Evolutionary conservation across 169 alveolate species (phyloP).

Genomic region (Babesia bigemina): DNA sequence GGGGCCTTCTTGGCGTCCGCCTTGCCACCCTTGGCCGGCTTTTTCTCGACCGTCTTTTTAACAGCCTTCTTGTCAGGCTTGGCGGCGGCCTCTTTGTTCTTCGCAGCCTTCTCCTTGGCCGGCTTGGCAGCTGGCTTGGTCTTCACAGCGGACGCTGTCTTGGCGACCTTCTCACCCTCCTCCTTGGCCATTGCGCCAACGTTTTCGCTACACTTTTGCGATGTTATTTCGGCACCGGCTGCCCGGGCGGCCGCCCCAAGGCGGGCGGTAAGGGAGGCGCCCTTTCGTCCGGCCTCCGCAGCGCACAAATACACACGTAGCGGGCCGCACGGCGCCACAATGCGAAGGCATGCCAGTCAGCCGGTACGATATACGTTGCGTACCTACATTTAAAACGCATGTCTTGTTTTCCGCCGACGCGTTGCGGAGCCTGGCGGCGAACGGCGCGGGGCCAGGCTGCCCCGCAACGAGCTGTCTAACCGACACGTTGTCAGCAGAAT

Average conservation of each 20-base stretch:
- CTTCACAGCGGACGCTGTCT: constrained; percentile 1
- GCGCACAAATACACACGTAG: neutral
- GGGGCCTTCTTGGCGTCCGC: constrained; percentile 19
- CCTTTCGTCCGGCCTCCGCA: neutral
- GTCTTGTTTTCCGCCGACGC: no score
- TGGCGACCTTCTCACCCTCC: neutral
- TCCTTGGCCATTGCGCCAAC: neutral
- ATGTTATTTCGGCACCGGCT: no score
- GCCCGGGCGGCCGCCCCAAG: no score
- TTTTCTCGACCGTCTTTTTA: constrained; percentile 22
- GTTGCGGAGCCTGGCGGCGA: no score
- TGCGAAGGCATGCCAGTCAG: no score
- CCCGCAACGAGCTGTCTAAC: no score
- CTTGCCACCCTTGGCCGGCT: constrained; percentile 10
- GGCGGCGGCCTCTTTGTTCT: constrained; percentile 1
- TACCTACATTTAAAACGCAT: no score
- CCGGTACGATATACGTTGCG: no score
- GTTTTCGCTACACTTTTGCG: no score
- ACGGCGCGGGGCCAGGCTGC: no score
- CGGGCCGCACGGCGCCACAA: neutral
- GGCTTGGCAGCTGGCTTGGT: neutral
- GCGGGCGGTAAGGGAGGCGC: neutral
- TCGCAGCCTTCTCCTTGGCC: constrained; percentile 11
- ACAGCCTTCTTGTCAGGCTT: constrained; percentile 7
- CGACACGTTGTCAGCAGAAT: no score